Evolutionary conservation across 805 yeast species (phyloP), one percentile per base, ranked within the genome.

Genomic region (Suhomyces xylopsoci): DNA sequence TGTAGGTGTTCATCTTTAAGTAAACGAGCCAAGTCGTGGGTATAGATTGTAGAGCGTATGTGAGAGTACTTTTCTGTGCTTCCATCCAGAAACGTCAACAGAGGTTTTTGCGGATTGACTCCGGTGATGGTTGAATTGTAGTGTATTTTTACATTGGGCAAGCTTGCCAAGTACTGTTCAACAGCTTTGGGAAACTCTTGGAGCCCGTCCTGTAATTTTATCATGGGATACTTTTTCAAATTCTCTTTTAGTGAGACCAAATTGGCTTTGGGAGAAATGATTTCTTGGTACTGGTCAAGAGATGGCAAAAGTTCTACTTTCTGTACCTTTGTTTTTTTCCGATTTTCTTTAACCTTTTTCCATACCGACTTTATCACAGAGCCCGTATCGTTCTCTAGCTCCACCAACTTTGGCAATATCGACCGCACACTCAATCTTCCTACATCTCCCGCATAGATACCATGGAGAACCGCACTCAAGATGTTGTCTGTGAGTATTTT

Each of bases 371-470:
- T 75, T 0, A 84, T 57, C 2, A 88, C 64, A 0, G 90, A 84
- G 0, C 91, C 89, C 62, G 81, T 70, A 6, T 79, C 67, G 26
- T 70, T 62, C 63, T 91, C 97, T 45, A 84, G 67, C 10, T 80
- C 71, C 46, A 77, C 82, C 58, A 90, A 60, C 8, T 68, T 60
- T 3, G 85, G 83, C 55, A 89, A 64, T 0, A 89, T 76, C 3
- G 87, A 76, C 19, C 80, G 70, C 0, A 87, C 83, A 71, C 96
- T 88, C 47, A 93, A 68, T 51, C 80, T 73, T 5, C 76, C 62
- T 1, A 83, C 77, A 66, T 92, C 96, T 1, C 78, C 78, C 1
- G 96, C 97, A 67, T 91, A 93, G 1, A 94, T 84, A 0, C 99
- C 99, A 62, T 91, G 90, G 65, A 87, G 75, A 3, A 91, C 70